Evolutionary conservation across 345 rosid genomes (phyloP), one percentile per base, ranked within the genome.

Genomic region (Acer saccharum): DNA sequence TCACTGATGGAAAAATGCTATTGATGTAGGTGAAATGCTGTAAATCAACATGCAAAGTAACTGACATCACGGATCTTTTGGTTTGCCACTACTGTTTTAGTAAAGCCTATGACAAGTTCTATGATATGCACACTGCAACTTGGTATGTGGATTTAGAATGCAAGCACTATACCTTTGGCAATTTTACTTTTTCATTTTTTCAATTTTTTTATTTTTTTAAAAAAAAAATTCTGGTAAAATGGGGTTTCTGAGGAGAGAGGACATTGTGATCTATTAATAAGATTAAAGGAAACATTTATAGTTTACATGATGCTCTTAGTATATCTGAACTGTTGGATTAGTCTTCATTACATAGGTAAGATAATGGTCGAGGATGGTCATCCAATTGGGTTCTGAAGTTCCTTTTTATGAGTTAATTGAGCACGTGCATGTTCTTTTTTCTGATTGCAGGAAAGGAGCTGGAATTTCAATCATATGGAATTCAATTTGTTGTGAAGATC

Each of bases 401-500:
- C 52, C 23, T 46, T 48, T 63, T 63, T 7, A 14, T 5, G 39
- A 35, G 5, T 21, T 3, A 46, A 48, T 64, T 52, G 11, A 2
- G 25, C 57, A n/a, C 39, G 17, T 20, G 1, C 41, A 66, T 16
- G 27, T 35, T 71, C 23, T 39, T 4, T 57, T 71, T 71, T 64
- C 43, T 39, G 23, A 72, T 32, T 72, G 73, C 85, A 89, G 92
- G 92, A 87, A 88, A 83, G 82, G 77, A 74, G 71, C 90, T 68
- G 93, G 91, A 57, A 79, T 88, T 71, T 81, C 90, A 10, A 80
- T 91, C 39, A 83, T 92, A 43, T 66, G 81, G 81, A 92, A 92
- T 76, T 87, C 97, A 41, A 80, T 92, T 76, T 88, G 92, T 81
- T 90, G 97, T 48, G 92, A 90, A 61, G 94, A 90, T 82, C 97